Evolutionary conservation across 2,329 filamentous ascomycete genomes (phyloP).

Genomic region (Periconia macrospinosa): DNA sequence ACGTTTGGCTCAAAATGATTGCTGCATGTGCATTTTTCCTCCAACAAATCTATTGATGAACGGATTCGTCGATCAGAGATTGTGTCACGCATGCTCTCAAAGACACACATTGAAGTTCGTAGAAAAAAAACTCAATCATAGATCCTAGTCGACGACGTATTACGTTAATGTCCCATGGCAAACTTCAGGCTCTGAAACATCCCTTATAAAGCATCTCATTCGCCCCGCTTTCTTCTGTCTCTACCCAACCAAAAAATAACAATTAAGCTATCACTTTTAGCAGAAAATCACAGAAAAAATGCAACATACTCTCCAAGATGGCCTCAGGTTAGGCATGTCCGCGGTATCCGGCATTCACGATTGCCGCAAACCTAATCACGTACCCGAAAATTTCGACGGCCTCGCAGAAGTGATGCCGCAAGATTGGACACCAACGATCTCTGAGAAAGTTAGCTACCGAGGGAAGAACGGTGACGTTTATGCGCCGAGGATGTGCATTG

Average conservation of each 20-base stretch:
- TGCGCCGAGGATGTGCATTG: slow-evolving; percentile 19
- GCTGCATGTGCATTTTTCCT: background rate
- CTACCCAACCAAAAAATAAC: too few relatives aligned
- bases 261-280: too few relatives aligned
- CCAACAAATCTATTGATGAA: background rate
- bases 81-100: too few relatives aligned
- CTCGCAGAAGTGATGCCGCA: slow-evolving; percentile 12
- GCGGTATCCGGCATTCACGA: slow-evolving; percentile 24
- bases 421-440: slow-evolving; percentile 12
- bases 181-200: too few relatives aligned
- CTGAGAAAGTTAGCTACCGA: slow-evolving; percentile 12
- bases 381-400: slow-evolving; percentile 14
- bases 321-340: slow-evolving; percentile 20
- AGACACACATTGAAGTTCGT: too few relatives aligned
- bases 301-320: slow-evolving; percentile 28
- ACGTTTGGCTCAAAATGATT: background rate
- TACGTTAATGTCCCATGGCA: too few relatives aligned
- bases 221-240: too few relatives aligned
- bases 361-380: slow-evolving; percentile 17
- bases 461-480: slow-evolving; percentile 20
- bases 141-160: too few relatives aligned
- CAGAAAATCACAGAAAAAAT: slow-evolving; percentile 5
- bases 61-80: too few relatives aligned
- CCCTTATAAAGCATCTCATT: too few relatives aligned
- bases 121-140: too few relatives aligned